A percentile compares a stretch with the other conserved stretches of the same genome.
These are phyloP conservation scores for Hansenula anomala DNA, from an alignment of 1,139 yeast species.

Conservation along the genomic window DNA sequence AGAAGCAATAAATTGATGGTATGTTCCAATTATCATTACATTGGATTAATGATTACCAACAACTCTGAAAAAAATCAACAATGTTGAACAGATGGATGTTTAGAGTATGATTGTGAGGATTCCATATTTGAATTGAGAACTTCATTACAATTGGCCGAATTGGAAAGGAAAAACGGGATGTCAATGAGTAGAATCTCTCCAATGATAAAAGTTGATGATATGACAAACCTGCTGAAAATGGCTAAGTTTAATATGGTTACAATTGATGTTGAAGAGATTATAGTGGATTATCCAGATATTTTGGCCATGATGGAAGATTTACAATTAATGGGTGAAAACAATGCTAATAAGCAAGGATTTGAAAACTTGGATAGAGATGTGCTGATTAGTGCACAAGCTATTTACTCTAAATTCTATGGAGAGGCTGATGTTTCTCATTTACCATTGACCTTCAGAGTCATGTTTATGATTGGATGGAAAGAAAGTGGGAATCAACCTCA, in stretches of 20 bases:
- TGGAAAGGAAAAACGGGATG: constrained; percentile 75
- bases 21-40: constrained; percentile 72
- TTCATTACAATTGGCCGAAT: constrained; percentile 74
- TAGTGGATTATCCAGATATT: constrained; percentile 78
- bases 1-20: too few relatives aligned
- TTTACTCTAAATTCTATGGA: constrained; percentile 70
- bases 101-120: constrained; percentile 83
- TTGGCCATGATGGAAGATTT: constrained; percentile 64
- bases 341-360: constrained; percentile 58
- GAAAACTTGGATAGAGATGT: constrained; percentile 58
- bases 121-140: constrained; percentile 78
- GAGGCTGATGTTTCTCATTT: constrained; percentile 38
- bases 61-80: constrained; percentile 50
- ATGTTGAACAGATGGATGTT: constrained; percentile 76
- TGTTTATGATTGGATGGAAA: constrained; percentile 90
- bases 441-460: constrained; percentile 63
- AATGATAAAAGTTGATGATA: constrained; percentile 71
- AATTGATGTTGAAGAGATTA: constrained; percentile 78
- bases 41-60: constrained; percentile 81
- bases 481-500: constrained; percentile 63
- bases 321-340: constrained; percentile 83
- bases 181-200: constrained; percentile 75
- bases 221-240: constrained; percentile 65
- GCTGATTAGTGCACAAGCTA: constrained; percentile 69
- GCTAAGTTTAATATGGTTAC: constrained; percentile 81